phyloP scores from a whole-genome alignment of 169 alveolate species.

The Toxoplasma gondii region DNA sequence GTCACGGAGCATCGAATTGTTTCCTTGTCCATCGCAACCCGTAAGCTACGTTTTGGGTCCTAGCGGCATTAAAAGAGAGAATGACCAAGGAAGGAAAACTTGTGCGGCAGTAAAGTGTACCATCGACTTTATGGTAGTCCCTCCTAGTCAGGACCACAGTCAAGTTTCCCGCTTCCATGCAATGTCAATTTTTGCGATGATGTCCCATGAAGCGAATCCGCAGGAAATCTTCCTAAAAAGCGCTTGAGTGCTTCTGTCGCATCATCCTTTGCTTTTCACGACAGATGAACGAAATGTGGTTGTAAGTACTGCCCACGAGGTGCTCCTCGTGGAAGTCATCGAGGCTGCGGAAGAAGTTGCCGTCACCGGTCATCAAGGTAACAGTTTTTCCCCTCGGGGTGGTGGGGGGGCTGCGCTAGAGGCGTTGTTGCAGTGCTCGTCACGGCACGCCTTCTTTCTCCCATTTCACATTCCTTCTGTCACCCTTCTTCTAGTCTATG shows the following conservation, averaged over 20 bases:
- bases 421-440: background rate
- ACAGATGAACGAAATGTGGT: background rate
- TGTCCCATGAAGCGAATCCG: no score
- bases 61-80: no score
- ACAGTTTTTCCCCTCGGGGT: no score
- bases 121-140: background rate
- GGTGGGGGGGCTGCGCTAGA: background rate
- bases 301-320: constrained; percentile 20
- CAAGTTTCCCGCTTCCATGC: no score
- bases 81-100: no score
- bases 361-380: constrained; percentile 19
- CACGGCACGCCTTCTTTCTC: no score
- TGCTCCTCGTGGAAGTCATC: constrained; percentile 5
- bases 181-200: no score
- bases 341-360: background rate
- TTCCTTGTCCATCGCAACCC: constrained; percentile 34
- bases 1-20: constrained; percentile 43
- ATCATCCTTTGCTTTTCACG: background rate
- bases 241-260: background rate
- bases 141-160: background rate
- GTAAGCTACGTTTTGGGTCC: constrained; percentile 20
- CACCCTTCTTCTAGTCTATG: no score
- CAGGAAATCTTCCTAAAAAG: background rate
- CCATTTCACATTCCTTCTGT: no score
- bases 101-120: no score